A percentile compares a stretch with the other conserved stretches of the same genome.
phyloP scores from a whole-genome alignment of 202 grass and related monocot genomes.

The Digitaria exilis region DNA sequence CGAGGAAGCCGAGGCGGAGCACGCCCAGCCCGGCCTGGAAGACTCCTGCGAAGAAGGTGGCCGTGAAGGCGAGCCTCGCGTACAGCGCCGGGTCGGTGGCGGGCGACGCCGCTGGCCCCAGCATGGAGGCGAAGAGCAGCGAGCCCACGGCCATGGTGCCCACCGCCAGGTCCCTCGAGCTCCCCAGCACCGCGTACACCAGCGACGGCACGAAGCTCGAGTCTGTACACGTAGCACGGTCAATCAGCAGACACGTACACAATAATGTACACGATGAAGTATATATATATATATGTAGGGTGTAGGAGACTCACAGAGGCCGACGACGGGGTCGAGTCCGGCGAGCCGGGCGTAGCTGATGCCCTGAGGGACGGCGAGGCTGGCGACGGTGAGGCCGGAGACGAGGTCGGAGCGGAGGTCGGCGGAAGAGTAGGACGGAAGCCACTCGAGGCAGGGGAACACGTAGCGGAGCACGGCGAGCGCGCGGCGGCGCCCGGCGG shows the following conservation, averaged over 20 bases:
- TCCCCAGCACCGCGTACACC: conserved; percentile 74
- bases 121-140: conserved; percentile 58
- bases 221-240: conserved; percentile 22
- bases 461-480: conserved; percentile 48
- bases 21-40: conserved; percentile 61
- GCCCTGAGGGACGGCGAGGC: conserved; percentile 79
- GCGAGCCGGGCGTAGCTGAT: conserved; percentile 86
- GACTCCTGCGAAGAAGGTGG: conserved; percentile 77
- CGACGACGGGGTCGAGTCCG: conserved; percentile 65
- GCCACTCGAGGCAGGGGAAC: conserved; percentile 62
- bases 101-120: conserved; percentile 45
- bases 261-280: too few species aligned
- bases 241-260: too few species aligned
- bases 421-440: conserved; percentile 42
- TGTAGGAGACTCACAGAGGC: conserved; percentile 47
- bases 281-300: too few species aligned
- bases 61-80: conserved; percentile 61
- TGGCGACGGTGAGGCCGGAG: conserved; percentile 67
- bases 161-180: conserved; percentile 61
- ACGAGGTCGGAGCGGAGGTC: conserved; percentile 58
- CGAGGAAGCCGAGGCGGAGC: conserved; percentile 69
- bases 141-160: conserved; percentile 56
- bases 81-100: conserved; percentile 47
- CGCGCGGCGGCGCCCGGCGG: conserved; percentile 28
- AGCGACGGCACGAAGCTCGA: conserved; percentile 79